Conservation (phyloP, 805 yeast genomes). For the Lipomyces kockii region DNA sequence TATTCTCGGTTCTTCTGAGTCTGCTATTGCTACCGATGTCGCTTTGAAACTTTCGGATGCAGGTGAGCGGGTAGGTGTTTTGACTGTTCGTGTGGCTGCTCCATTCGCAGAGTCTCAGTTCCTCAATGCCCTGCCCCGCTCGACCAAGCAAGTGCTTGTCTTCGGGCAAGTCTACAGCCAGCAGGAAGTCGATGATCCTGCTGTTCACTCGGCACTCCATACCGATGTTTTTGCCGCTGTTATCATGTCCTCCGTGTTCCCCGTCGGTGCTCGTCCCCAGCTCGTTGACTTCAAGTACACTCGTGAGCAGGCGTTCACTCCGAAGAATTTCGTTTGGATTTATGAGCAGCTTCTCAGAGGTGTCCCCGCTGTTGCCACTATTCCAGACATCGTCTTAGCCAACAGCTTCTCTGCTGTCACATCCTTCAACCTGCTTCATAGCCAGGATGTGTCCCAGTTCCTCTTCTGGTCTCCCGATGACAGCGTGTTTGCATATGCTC, state of each 20-base stretch:
- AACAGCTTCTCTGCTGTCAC: conserved; percentile 38
- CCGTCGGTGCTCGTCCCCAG: conserved; percentile 38
- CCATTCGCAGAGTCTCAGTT: conserved; percentile 76
- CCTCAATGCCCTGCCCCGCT: conserved; percentile 59
- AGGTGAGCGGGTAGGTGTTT: conserved; percentile 59
- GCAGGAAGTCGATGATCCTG: conserved; percentile 42
- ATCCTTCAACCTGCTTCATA: conserved; percentile 41
- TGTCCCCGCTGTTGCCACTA: conserved; percentile 30
- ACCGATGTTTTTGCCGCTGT: conserved; percentile 75
- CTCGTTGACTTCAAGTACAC: conserved; percentile 45
- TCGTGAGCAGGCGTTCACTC: conserved; percentile 30
- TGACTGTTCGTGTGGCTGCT: conserved; percentile 74
- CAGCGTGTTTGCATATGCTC: conserved; percentile 56
- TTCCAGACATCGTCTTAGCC: conserved; percentile 36
- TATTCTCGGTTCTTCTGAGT: conserved; percentile 73
- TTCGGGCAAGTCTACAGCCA: conserved; percentile 59
- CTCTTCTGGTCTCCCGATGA: conserved; percentile 74
- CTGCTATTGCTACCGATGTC: conserved; percentile 57
- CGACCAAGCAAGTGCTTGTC: conserved; percentile 66
- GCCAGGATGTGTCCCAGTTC: conserved; percentile 52
- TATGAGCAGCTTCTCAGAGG: conserved; percentile 36
- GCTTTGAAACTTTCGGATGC: conserved; percentile 48
- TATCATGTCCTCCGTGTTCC: conserved; percentile 48
- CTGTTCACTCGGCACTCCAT: conserved; percentile 56
- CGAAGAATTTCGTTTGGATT: conserved; percentile 33